Evolutionary conservation across 108 stramenopile genomes (phyloP), one percentile per base, ranked within the genome.

Genomic region (Fragilariopsis cylindrus): DNA sequence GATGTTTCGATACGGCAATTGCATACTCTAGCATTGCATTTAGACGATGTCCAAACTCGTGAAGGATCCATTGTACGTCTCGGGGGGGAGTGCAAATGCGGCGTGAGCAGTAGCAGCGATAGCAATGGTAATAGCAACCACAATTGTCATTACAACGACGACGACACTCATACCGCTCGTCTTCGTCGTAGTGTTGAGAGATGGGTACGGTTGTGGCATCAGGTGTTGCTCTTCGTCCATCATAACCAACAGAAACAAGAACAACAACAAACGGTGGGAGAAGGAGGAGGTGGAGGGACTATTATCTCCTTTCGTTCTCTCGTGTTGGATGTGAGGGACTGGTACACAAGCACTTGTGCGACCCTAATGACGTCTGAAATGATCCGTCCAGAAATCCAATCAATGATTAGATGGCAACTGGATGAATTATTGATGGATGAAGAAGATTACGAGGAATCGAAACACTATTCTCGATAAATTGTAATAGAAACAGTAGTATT

Each of bases 361-460:
- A 57, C 52, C 2, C 49, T 78, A 9, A 39, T 78, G 44, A 58
- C 77, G 16, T 62, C 70, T 12, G 68, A 66, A 39, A 44, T 60
- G n/a, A 43, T 55, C 21, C 58, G 70, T 65, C 77, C 63, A n/a
- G 77, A 78, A 43, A 72, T 78, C 3, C 43, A 60, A 47, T 15
- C 71, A n/a, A 78, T 78, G 77, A 78, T 78, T 48, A 70, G 77
- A 42, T 48, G 70, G 60, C 77, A 78, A 39, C 55, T 78, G 53
- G 71, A 72, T 40, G 77, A 78, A 48, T 56, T 78, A 48, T 30
- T 43, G 19, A 66, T 78, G 54, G 77, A 78, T 44, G 77, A 78
- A 53, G 71, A 78, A 62, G 77, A 78, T 41, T 70, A 67, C 55
- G 65, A 72, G 30, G 76, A 77, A 53, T 54, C 53, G 60, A 53